A percentile compares a stretch with the other conserved stretches of the same genome.
Evolutionary conservation across 1,284 basidiomycete species (phyloP).

Genomic region (Uromyces viciae-fabae): DNA sequence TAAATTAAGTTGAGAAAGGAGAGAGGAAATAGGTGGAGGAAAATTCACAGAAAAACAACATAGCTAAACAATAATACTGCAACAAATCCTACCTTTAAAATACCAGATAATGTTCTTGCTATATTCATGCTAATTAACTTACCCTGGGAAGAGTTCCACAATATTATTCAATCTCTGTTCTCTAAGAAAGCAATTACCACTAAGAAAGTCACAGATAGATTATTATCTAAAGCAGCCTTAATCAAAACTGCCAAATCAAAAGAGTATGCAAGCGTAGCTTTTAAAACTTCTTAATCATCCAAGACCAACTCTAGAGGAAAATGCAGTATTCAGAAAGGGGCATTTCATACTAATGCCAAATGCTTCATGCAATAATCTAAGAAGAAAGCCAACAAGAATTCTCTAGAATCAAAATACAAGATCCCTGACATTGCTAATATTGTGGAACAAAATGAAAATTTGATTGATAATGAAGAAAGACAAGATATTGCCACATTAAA

Average conservation of each 20-base stretch:
- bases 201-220: background rate
- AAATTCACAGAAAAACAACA: too few species aligned
- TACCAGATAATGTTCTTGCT: background rate
- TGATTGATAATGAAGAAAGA: background rate
- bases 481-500: background rate
- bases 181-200: background rate
- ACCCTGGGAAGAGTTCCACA: background rate
- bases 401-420: too few species aligned
- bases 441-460: background rate
- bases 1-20: too few species aligned
- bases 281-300: background rate
- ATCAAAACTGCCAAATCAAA: background rate
- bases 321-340: background rate
- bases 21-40: too few species aligned
- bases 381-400: too few species aligned
- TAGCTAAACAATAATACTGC: background rate
- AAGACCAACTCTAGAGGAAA: too few species aligned
- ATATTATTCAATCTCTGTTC: slow-evolving; percentile 1
- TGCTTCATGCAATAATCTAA: too few species aligned
- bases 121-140: background rate
- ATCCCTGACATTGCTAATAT: background rate
- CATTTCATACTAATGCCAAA: background rate
- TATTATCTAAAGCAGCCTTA: background rate
- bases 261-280: background rate
- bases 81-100: background rate